Percentiles rank a stretch among this genome's conserved stretches.
Evolutionary conservation across 192 early-diverging fungal genomes (phyloP).

Genomic region (Backusella circina): DNA sequence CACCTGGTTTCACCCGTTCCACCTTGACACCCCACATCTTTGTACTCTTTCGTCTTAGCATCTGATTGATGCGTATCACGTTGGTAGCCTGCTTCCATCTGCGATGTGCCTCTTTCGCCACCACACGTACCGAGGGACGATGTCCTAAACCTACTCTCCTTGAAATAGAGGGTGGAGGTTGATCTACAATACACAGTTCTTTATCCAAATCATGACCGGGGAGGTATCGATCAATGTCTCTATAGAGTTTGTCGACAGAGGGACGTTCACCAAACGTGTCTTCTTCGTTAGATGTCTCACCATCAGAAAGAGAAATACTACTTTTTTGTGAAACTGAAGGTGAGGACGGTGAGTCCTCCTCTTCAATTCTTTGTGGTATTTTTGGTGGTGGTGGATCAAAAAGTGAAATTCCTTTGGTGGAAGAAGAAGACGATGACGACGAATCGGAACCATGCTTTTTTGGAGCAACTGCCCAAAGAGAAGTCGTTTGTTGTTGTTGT

Average conservation of each 20-base stretch:
- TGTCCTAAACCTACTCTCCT: conserved; percentile 16
- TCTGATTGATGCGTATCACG: conserved; percentile 14
- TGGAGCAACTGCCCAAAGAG: not conserved
- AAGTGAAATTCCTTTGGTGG: not conserved
- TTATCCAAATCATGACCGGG: conserved; percentile 70
- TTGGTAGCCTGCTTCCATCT: conserved; percentile 17
- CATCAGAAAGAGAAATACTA: not conserved
- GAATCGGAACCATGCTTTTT: not conserved
- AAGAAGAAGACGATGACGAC: not conserved
- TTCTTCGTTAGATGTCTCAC: not conserved
- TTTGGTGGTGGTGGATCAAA: conserved; percentile 3
- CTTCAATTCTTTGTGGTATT: not conserved
- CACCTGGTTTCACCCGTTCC: conserved; percentile 40
- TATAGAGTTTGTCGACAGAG: conserved; percentile 58
- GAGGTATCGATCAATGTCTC: conserved; percentile 65
- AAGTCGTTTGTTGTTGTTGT: not conserved
- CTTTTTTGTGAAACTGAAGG: not conserved
- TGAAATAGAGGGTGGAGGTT: not conserved
- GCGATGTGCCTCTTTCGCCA: conserved; percentile 37
- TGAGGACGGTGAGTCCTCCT: not conserved
- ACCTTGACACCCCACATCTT: conserved; percentile 44
- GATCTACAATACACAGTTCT: conserved; percentile 39
- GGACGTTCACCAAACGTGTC: conserved; percentile 56
- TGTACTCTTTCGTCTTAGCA: conserved; percentile 33
- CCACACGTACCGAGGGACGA: conserved; percentile 43